Evolutionary conservation across 257 asterid species (phyloP).

Genomic region (Solanum corneliomulleri): DNA sequence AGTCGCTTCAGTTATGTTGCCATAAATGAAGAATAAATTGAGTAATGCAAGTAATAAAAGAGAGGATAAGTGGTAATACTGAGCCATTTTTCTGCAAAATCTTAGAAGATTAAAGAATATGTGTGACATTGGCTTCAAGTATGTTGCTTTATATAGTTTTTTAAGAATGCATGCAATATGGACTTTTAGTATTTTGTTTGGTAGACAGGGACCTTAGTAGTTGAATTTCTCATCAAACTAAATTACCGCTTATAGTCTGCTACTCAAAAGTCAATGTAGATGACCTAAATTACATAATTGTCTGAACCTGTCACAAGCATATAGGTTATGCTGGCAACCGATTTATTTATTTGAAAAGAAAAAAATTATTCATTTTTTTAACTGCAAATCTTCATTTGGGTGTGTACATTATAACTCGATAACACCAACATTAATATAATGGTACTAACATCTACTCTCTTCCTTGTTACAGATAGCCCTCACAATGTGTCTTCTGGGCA

Average conservation of each 20-base stretch:
- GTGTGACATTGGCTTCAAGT: not conserved
- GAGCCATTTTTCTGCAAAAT: not conserved
- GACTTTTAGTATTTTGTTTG: not conserved
- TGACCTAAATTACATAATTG: not conserved
- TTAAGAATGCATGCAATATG: conserved; percentile 1
- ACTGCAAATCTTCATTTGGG: not conserved
- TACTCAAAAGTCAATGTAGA: not conserved
- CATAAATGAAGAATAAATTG: not conserved
- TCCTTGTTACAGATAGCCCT: not conserved
- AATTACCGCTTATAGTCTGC: not conserved
- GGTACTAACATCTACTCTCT: not conserved
- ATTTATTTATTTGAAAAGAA: not conserved
- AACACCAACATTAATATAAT: not conserved
- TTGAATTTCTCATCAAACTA: conserved; percentile 17
- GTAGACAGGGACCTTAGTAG: conserved; percentile 4
- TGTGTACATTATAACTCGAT: not conserved
- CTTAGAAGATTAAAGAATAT: not conserved
- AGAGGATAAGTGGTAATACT: not conserved
- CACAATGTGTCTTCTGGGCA: not conserved
- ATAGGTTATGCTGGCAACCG: not conserved
- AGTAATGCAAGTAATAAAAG: not conserved
- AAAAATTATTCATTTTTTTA: not conserved
- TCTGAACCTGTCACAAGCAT: not conserved
- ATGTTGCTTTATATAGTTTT: conserved; percentile 8
- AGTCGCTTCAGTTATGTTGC: not conserved